Percentiles rank a stretch among this genome's conserved stretches.
Conservation (phyloP, 2,329 filamentous ascomycete genomes). For the Colletotrichum coccodes region DNA sequence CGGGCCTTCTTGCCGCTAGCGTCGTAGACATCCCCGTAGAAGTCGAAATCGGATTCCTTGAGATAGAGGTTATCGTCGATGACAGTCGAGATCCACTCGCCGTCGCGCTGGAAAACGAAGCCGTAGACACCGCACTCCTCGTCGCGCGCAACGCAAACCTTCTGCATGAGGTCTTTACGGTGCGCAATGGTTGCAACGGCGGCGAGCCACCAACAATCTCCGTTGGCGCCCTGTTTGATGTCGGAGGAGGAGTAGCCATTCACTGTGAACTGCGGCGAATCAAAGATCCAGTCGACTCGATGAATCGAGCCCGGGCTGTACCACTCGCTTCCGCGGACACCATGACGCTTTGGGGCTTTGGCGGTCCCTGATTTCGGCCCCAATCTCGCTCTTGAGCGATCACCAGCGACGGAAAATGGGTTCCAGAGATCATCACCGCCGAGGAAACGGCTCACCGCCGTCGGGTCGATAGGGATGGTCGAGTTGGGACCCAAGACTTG, state of each 20-base stretch:
- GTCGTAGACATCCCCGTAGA: slow-evolving; percentile 46
- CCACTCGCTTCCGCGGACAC: slow-evolving; percentile 26
- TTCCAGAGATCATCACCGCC: slow-evolving; percentile 14
- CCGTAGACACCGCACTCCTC: slow-evolving; percentile 78
- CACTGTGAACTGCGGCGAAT: slow-evolving; percentile 51
- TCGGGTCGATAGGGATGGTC: slow-evolving; percentile 35
- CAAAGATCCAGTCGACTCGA: slow-evolving; percentile 55
- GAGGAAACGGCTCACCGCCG: slow-evolving; percentile 34
- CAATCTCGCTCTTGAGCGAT: background rate
- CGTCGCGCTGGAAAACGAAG: slow-evolving; percentile 77
- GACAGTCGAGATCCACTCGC: slow-evolving; percentile 77
- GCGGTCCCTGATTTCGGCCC: background rate
- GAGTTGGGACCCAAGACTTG: slow-evolving; percentile 36
- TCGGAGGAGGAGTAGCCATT: slow-evolving; percentile 52
- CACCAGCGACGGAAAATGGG: background rate
- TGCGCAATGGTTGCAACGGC: slow-evolving; percentile 76
- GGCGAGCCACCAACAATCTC: slow-evolving; percentile 80
- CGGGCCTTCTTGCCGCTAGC: slow-evolving; percentile 63
- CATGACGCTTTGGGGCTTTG: slow-evolving; percentile 10
- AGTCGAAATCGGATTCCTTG: slow-evolving; percentile 35
- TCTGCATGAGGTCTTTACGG: slow-evolving; percentile 71
- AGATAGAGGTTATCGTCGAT: slow-evolving; percentile 73
- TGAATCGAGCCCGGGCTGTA: slow-evolving; percentile 51
- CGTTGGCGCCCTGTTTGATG: slow-evolving; percentile 58
- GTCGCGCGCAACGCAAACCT: slow-evolving; percentile 73